A percentile compares a stretch with the other conserved stretches of the same genome.
These are phyloP conservation scores for Pseudocercospora fuligena DNA, from an alignment of 2,329 filamentous ascomycete species.

Conservation along the genomic window DNA sequence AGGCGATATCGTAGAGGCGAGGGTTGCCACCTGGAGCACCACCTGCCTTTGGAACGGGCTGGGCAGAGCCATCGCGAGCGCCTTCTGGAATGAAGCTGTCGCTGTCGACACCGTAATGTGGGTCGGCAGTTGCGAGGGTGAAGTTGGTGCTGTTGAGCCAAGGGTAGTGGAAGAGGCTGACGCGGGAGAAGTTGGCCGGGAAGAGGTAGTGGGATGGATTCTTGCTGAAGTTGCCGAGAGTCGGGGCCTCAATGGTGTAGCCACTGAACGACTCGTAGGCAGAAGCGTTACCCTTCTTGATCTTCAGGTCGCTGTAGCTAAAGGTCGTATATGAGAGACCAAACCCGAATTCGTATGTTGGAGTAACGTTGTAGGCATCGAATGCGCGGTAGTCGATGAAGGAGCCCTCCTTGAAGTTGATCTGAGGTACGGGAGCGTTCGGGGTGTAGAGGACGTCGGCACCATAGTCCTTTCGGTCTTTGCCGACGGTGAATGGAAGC, in stretches of 20 bases:
- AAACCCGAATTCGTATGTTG: constrained; percentile 54
- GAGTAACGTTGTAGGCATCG: constrained; percentile 45
- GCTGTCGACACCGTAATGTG: constrained; percentile 62
- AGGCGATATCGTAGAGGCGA: constrained; percentile 69
- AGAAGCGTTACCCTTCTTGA: constrained; percentile 43
- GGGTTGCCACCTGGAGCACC: constrained; percentile 67
- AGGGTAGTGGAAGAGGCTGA: constrained; percentile 67
- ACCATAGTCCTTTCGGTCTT: constrained; percentile 38
- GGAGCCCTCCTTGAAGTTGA: constrained; percentile 58
- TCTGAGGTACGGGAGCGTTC: constrained; percentile 42
- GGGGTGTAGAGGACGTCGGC: constrained; percentile 46
- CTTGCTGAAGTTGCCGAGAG: constrained; percentile 66
- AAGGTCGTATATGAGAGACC: constrained; percentile 78
- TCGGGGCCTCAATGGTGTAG: constrained; percentile 64
- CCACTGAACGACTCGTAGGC: constrained; percentile 65
- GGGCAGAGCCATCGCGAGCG: constrained; percentile 60
- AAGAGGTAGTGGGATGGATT: constrained; percentile 60
- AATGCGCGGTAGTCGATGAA: constrained; percentile 77
- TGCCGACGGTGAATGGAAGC: constrained; percentile 40
- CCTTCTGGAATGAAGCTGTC: constrained; percentile 62
- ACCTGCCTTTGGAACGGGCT: constrained; percentile 64
- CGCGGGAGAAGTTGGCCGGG: constrained; percentile 61
- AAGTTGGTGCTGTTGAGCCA: constrained; percentile 68
- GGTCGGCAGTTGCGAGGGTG: constrained; percentile 59
- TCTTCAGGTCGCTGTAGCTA: constrained; percentile 66